Percentiles rank a stretch among this genome's conserved stretches.
phyloP scores from a whole-genome alignment of 371 early-diverging fungal species.

The Mucor irregularis region DNA sequence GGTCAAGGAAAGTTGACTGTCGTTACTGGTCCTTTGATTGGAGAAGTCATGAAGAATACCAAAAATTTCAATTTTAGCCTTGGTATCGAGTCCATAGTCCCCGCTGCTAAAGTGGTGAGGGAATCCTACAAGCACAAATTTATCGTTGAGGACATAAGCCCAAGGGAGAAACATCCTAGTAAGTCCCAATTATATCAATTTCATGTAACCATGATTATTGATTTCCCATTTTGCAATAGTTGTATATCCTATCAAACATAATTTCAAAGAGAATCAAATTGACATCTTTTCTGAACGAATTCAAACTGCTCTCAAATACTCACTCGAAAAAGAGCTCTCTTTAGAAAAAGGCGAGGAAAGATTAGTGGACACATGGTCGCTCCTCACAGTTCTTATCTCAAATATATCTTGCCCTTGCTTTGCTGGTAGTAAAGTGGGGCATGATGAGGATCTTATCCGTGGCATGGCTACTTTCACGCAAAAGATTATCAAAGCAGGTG shows the following conservation, averaged over 20 bases:
- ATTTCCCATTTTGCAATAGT: constrained; percentile 10
- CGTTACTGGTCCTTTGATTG: constrained; percentile 17
- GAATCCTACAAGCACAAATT: constrained; percentile 23
- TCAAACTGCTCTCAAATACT: constrained; percentile 15
- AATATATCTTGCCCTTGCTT: constrained; percentile 36
- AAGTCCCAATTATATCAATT: background rate
- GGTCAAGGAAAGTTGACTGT: constrained; percentile 16
- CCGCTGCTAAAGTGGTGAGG: constrained; percentile 10
- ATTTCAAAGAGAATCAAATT: constrained; percentile 35
- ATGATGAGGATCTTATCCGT: constrained; percentile 21
- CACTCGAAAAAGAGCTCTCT: constrained; percentile 13
- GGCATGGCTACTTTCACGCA: constrained; percentile 35
- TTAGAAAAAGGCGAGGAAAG: constrained; percentile 25
- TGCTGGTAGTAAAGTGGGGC: constrained; percentile 29
- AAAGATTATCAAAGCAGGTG: constrained; percentile 34
- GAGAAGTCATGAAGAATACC: constrained; percentile 22
- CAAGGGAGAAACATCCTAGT: constrained; percentile 24
- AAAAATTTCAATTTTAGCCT: constrained; percentile 18
- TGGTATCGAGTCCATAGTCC: constrained; percentile 21
- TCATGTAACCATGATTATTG: background rate
- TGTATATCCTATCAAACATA: constrained; percentile 32
- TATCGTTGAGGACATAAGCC: constrained; percentile 4
- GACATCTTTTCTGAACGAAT: constrained; percentile 36
- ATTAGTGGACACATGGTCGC: constrained; percentile 10
- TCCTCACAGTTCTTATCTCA: constrained; percentile 23